Base-by-base conservation (phyloP, 495 filamentous ascomycete species). In the Neurospora africana region DNA sequence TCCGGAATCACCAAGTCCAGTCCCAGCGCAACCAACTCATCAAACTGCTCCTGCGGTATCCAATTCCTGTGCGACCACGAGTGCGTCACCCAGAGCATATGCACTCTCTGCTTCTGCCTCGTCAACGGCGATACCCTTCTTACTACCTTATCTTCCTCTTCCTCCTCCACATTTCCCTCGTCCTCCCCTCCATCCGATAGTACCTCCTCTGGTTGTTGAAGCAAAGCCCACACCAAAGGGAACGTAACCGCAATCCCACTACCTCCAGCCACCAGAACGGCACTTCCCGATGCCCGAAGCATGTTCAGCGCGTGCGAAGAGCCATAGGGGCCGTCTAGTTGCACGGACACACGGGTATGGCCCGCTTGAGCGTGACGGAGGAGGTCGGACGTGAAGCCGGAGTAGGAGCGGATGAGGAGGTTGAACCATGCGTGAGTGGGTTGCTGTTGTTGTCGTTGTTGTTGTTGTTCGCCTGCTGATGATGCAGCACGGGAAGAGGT, bases 191-290 rank as follows among this genome's bases (percentile, higher is more conserved):
- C 53, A 0, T 19, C 23, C 2, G 53, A 61, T 4, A 33, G 13
- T 8, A 37, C 11, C 9, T 11, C 8, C 11, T 38, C 37, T 38
- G 53, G 6, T 65, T 27, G 53, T 4, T 75, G 69, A 23, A 79
- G 47, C 11, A 85, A 72, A 68, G 81, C 79, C 77, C 84, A 88
- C 3, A 74, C 72, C n/a, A 79, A 43, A 1, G 76, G 74, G 6
- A 86, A 88, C 3, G 84, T 81, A 61, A 90, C 87, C 0, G 86
- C 88, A 41, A 90, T 87, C n/a, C 88, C 89, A 19, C 85, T 87
- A 13, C 89, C 89, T 7, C 89, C 88, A 6, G 88, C 87, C n/a
- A 91, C 80, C 17, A 90, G 71, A 19, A 91, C 83, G 75, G 72
- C 81, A 79, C 75, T 85, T 76, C 23, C 82, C 73, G 53, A 77